These are phyloP conservation scores for Fusarium sacchari DNA, from an alignment of 2,329 filamentous ascomycete genomes.

Conservation along the genomic window DNA sequence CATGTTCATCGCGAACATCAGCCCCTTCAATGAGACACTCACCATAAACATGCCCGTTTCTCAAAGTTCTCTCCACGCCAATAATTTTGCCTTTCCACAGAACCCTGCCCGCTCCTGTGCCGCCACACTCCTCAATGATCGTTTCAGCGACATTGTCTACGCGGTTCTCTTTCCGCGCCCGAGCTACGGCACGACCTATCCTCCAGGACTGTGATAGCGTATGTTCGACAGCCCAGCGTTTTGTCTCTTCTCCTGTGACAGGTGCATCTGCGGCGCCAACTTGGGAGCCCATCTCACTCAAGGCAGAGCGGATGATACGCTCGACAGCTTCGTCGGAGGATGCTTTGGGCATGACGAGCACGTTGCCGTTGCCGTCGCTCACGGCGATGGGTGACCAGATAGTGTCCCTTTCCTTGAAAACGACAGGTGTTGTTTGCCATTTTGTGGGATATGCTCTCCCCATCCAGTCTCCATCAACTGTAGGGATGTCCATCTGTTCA, in stretches of 20 bases:
- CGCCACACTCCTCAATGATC: constrained; percentile 68
- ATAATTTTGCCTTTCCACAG: constrained; percentile 74
- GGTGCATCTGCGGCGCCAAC: constrained; percentile 60
- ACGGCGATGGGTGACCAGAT: constrained; percentile 60
- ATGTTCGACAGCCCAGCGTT: constrained; percentile 62
- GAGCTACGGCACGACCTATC: constrained; percentile 69
- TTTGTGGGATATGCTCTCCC: constrained; percentile 64
- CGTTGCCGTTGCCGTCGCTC: constrained; percentile 63
- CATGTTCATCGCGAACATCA: constrained; percentile 50
- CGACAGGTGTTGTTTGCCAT: constrained; percentile 65
- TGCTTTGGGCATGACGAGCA: constrained; percentile 60
- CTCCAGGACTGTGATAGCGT: constrained; percentile 65
- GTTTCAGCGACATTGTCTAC: constrained; percentile 65
- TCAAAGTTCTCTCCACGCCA: constrained; percentile 65
- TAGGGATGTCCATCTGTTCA: constrained; percentile 60
- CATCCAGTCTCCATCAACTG: constrained; percentile 67
- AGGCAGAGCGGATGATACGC: constrained; percentile 59
- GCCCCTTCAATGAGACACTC: constrained; percentile 65
- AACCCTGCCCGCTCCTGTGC: constrained; percentile 61
- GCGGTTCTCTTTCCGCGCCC: constrained; percentile 59
- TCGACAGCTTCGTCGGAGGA: constrained; percentile 60
- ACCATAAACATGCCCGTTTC: constrained; percentile 68
- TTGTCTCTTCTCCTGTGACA: constrained; percentile 60
- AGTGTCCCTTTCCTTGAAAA: constrained; percentile 58
- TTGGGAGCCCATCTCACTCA: constrained; percentile 66